Conservation (phyloP, 2,329 filamentous ascomycete species). For the Purpureocillium lavendulum region DNA sequence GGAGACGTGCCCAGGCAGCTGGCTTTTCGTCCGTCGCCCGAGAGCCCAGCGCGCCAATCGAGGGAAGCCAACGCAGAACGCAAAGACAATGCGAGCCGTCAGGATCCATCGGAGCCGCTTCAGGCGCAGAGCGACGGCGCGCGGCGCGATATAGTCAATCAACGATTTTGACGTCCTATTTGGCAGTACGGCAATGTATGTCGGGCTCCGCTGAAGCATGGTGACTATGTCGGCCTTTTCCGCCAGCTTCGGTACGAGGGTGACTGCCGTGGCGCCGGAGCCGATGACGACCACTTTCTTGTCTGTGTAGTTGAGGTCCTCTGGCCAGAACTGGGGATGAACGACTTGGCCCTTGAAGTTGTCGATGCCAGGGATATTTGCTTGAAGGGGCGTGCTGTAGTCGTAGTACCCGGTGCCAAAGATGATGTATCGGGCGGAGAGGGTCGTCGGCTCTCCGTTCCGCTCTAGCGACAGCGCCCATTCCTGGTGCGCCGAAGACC, state of each 20-base stretch:
- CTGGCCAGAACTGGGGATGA: conserved; percentile 67
- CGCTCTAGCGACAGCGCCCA: conserved; percentile 40
- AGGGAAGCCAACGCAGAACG: conserved; percentile 32
- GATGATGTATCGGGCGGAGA: conserved; percentile 46
- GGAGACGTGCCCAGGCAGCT: conserved; percentile 42
- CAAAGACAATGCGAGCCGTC: conserved; percentile 36
- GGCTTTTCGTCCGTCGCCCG: conserved; percentile 27
- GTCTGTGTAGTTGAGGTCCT: conserved; percentile 50
- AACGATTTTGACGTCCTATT: conserved; percentile 21
- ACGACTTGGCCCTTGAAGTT: conserved; percentile 55
- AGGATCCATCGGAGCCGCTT: conserved; percentile 36
- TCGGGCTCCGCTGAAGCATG: conserved; percentile 70
- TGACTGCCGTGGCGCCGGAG: conserved; percentile 68
- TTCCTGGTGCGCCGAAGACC: conserved; percentile 42
- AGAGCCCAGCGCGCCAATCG: conserved; percentile 37
- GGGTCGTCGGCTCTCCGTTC: conserved; percentile 8
- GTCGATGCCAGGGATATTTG: conserved; percentile 54
- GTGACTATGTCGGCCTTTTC: conserved; percentile 57
- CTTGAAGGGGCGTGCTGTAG: conserved; percentile 51
- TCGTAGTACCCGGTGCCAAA: conserved; percentile 59
- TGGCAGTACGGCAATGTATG: conserved; percentile 51
- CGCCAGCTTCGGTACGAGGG: conserved; percentile 60
- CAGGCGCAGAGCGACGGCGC: conserved; percentile 35
- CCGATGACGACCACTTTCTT: conserved; percentile 66
- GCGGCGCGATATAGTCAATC: conserved; percentile 32